phyloP scores from a whole-genome alignment of 2,329 filamentous ascomycete genomes.

The Fusarium tjaetaba region DNA sequence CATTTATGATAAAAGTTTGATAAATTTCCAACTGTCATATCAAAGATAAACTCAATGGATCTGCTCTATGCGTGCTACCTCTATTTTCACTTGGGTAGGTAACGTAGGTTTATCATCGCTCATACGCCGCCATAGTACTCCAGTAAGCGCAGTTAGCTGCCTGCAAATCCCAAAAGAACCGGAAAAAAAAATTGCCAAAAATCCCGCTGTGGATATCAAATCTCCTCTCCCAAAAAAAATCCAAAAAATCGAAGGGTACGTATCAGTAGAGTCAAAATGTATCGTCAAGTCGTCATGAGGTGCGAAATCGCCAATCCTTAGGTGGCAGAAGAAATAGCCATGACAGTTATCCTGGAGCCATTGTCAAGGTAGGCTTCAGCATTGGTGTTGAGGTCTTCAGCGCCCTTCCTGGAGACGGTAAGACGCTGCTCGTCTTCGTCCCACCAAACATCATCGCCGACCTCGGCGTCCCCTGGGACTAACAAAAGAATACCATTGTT shows the following conservation, averaged over 20 bases:
- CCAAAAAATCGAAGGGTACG: not conserved
- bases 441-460: constrained; percentile 44
- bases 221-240: not conserved
- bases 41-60: constrained; percentile 22
- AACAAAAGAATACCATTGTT: constrained; percentile 41
- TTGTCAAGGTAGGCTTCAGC: constrained; percentile 37
- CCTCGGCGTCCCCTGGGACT: constrained; percentile 42
- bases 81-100: not conserved
- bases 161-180: constrained; percentile 9
- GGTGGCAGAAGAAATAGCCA: constrained; percentile 40
- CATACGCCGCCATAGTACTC: constrained; percentile 28
- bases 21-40: constrained; percentile 30
- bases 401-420: constrained; percentile 33
- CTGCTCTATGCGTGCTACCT: constrained; percentile 23
- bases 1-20: constrained; percentile 23
- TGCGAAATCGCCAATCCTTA: not conserved
- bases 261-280: constrained; percentile 2
- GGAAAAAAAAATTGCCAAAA: constrained; percentile 18
- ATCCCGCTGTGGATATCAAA: constrained; percentile 31
- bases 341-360: constrained; percentile 34
- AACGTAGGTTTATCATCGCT: constrained; percentile 11
- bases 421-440: constrained; percentile 35
- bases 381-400: constrained; percentile 21
- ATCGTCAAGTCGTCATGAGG: constrained; percentile 22
- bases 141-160: constrained; percentile 17